Evolutionary conservation across 371 early-diverging fungal genomes (phyloP).

Genomic region (Saksenaea vasiformis): DNA sequence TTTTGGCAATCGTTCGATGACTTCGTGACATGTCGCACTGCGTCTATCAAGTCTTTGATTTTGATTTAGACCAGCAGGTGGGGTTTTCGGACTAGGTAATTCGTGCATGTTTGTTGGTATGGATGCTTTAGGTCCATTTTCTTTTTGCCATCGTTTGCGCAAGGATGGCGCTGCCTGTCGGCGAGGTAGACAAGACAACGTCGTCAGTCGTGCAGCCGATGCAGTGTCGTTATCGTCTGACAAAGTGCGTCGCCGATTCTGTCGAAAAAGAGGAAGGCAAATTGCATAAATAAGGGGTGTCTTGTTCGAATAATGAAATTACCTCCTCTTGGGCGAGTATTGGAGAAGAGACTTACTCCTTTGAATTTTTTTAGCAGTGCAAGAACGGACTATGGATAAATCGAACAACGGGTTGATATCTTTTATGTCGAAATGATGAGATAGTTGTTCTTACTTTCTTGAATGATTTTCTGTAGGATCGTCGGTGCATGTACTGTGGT

Average conservation of each 20-base stretch:
- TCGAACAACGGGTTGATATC: background rate
- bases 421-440: background rate
- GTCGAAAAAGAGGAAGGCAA: background rate
- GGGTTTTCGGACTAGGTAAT: background rate
- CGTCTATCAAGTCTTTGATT: background rate
- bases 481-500: background rate
- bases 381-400: background rate
- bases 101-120: no score
- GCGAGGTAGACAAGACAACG: background rate
- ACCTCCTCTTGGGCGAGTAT: slow-evolving; percentile 5
- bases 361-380: background rate
- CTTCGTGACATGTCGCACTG: background rate
- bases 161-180: background rate
- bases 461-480: background rate
- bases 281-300: slow-evolving; percentile 1
- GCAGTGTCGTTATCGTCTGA: background rate
- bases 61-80: background rate
- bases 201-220: background rate
- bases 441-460: background rate
- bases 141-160: background rate
- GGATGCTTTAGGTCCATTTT: background rate
- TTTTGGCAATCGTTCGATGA: background rate
- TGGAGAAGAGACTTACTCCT: slow-evolving; percentile 6
- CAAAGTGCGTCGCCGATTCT: background rate
- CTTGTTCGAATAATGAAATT: background rate